Conservation (phyloP, 2,329 filamentous ascomycete genomes). For the Fusarium equiseti region DNA sequence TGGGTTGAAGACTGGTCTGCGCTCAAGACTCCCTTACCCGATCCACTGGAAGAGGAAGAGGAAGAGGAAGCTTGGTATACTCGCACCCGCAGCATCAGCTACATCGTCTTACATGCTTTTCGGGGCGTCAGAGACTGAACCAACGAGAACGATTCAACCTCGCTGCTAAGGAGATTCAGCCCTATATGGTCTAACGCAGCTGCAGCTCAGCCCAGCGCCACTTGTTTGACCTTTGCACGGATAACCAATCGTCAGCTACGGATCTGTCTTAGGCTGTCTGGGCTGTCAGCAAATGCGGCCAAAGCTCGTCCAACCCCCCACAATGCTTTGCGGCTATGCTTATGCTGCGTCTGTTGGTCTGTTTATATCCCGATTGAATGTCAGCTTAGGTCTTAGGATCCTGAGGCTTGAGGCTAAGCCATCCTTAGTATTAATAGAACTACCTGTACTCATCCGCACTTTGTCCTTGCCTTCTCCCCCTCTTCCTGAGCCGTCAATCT, state of each 20-base stretch:
- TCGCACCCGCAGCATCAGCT: neutral
- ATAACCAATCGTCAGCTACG: neutral
- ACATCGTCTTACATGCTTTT: slow-evolving; percentile 4
- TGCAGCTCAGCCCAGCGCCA: slow-evolving; percentile 13
- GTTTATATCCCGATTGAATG: slow-evolving; percentile 14
- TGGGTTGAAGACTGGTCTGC: slow-evolving; percentile 3
- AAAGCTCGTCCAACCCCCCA: slow-evolving; percentile 1
- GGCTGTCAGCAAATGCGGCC: slow-evolving; percentile 5
- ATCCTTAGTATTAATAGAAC: neutral
- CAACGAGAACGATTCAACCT: slow-evolving; percentile 7
- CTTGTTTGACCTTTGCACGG: slow-evolving; percentile 9
- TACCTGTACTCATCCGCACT: neutral
- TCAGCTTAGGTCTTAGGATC: neutral
- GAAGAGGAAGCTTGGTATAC: neutral
- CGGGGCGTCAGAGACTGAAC: slow-evolving; percentile 1
- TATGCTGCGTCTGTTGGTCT: slow-evolving; percentile 10
- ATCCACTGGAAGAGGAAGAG: neutral
- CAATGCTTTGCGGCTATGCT: slow-evolving; percentile 5
- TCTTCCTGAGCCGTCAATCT: neutral
- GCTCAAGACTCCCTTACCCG: neutral
- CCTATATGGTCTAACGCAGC: slow-evolving; percentile 6
- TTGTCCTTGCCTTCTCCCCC: neutral
- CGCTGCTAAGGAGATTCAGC: slow-evolving; percentile 12
- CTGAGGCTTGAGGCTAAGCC: slow-evolving; percentile 15
- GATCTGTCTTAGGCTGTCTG: neutral